Evolutionary conservation across 2,329 filamentous ascomycete species (phyloP).

Genomic region (Venturia pyrina): DNA sequence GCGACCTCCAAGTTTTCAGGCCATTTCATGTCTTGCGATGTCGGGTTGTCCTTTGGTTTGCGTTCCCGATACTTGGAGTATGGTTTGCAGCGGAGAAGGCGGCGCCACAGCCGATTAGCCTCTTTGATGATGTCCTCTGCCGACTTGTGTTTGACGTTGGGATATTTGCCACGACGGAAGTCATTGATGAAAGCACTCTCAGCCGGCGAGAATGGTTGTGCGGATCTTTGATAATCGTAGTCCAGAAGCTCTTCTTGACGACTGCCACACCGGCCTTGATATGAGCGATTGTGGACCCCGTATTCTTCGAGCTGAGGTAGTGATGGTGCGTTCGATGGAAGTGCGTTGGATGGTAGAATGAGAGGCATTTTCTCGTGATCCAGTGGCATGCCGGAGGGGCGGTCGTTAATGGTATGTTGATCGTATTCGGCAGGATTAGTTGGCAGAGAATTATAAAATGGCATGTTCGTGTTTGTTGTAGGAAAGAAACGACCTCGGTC

Average conservation of each 20-base stretch:
- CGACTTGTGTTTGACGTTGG: slow-evolving; percentile 11
- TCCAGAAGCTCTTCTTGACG: slow-evolving; percentile 25
- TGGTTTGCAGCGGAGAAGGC: slow-evolving; percentile 13
- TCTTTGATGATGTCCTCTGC: not conserved
- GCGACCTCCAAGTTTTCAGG: slow-evolving; percentile 37
- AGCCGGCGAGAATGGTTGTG: slow-evolving; percentile 8
- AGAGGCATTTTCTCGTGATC: slow-evolving; percentile 21
- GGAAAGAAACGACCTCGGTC: not conserved
- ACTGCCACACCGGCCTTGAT: slow-evolving; percentile 32
- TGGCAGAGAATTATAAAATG: not conserved
- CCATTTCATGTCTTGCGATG: slow-evolving; percentile 26
- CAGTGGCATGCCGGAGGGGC: slow-evolving; percentile 13
- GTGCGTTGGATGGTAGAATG: slow-evolving; percentile 34
- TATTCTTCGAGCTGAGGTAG: slow-evolving; percentile 14
- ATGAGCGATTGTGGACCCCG: slow-evolving; percentile 17
- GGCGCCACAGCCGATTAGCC: not conserved
- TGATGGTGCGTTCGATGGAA: slow-evolving; percentile 23
- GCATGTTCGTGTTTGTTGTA: not conserved
- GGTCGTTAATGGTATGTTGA: not conserved
- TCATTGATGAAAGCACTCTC: slow-evolving; percentile 22
- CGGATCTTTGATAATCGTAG: slow-evolving; percentile 12
- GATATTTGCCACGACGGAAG: slow-evolving; percentile 19
- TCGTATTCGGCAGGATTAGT: not conserved
- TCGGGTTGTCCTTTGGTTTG: slow-evolving; percentile 25
- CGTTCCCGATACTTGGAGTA: slow-evolving; percentile 36